Base-by-base conservation (phyloP, 75 land plant genomes). In the Larix kaempferi region DNA sequence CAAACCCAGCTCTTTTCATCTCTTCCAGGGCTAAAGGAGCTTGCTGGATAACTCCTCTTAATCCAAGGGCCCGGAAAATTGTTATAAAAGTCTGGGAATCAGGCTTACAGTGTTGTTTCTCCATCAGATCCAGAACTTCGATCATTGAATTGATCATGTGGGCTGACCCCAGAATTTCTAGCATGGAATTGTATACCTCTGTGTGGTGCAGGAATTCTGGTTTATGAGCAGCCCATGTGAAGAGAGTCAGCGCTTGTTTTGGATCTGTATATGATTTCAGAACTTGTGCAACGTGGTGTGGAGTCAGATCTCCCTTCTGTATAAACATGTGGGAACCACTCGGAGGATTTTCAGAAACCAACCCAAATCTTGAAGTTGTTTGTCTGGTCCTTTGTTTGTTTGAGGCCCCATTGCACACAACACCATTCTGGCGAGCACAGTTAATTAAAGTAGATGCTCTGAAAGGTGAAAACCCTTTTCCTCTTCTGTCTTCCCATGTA, bases 131-230 rank as follows among this genome's bases (percentile, higher is more conserved):
- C 71, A 91, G 86, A 80, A 91, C 88, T 16, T 56, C 19, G 35
- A 7, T 76, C 90, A 91, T 86, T 10, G 86, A 85, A 35, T 62
- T 73, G 4, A 86, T 75, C 72, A 61, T 86, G 22, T 76, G 75
- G 66, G 86, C 80, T n/a, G 62, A 65, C 61, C 84, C 82, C 82
- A 91, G 75, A 3, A 91, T 61, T 72, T 91, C 88, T 78, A 91
- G 90, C 93, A 91, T 86, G 77, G 59, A 82, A 86, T 91, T 91
- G 73, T 84, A 91, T 15, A 85, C 80, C 22, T 84, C 82, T 14
- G 88, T 84, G 14, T 84, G 82, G 65, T 84, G 90, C 26, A 88
- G 59, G 60, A 86, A 75, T 56, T 25, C 58, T 11, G 86, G 88
- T 59, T 77, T 76, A 63, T 81, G 65, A 5, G 88, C 80, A 5